A percentile compares a stretch with the other conserved stretches of the same genome.
These are phyloP conservation scores for Synchytrium microbalum DNA, from an alignment of 371 early-diverging fungal species.

Conservation along the genomic window DNA sequence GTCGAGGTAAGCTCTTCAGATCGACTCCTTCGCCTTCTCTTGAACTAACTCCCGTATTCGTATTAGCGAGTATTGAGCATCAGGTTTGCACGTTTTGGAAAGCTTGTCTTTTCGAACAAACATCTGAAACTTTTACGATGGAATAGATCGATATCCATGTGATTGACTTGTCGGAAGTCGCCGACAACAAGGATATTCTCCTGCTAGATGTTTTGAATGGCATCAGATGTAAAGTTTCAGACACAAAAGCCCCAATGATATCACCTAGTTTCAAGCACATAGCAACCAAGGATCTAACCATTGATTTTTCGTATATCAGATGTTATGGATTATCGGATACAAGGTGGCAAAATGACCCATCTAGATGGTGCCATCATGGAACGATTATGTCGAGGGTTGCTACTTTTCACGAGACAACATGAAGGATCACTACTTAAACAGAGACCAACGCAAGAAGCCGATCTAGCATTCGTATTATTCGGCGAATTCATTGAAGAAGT, in stretches of 20 bases:
- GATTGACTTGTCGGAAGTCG: constrained; percentile 47
- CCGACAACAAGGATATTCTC: constrained; percentile 65
- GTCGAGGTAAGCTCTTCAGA: no score
- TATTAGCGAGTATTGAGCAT: no score
- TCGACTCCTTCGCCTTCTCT: no score
- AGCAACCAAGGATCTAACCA: no score
- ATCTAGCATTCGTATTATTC: constrained; percentile 80
- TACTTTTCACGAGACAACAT: constrained; percentile 60
- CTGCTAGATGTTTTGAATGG: constrained; percentile 81
- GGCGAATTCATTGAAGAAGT: constrained; percentile 90
- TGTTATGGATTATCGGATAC: constrained; percentile 88
- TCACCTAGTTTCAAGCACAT: no score
- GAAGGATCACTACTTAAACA: background rate
- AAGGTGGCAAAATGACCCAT: constrained; percentile 70
- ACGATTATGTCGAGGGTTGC: constrained; percentile 72
- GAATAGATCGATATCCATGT: constrained; percentile 80
- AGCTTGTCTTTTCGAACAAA: no score
- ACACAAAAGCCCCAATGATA: no score
- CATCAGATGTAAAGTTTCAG: no score
- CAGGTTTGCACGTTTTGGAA: no score
- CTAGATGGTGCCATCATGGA: constrained; percentile 77
- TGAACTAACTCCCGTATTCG: no score
- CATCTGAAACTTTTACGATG: no score
- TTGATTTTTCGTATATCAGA: no score
- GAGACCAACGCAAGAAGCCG: constrained; percentile 51